Base-by-base conservation (phyloP, 371 early-diverging fungal species). In the Mortierella sp. region DNA sequence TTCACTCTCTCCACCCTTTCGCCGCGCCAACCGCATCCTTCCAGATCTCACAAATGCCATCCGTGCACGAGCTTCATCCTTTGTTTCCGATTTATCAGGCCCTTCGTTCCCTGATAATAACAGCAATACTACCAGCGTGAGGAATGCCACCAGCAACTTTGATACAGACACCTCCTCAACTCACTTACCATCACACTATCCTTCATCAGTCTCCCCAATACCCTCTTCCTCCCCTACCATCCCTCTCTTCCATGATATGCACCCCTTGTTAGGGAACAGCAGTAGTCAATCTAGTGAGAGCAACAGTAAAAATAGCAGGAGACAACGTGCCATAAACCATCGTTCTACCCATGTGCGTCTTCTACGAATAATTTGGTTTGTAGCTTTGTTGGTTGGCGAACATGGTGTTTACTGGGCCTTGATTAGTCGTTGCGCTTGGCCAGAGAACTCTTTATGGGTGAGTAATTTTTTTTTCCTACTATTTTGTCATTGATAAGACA, bases 391-490 rank as follows among this genome's bases (percentile, higher is more conserved):
- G 10, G 32, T 53, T 13, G 74, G 79, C 23, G 79, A 79, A 42
- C 43, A 69, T 40, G 74, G 73, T 0, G 22, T 56, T 12, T 73
- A 61, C 43, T 74, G 79, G 74, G 58, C 54, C 7, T 60, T 79
- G 73, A 45, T 79, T n/a, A 57, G 40, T 17, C 74, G 74, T 0
- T 79, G 73, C 55, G 28, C 47, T 19, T 79, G 79, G 74, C 73
- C 79, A 15, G 74, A 79, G 45, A 79, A 66, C 40, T 61, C 58
- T 2, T 55, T 57, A 22, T 78, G 79, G 79, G 79, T 78, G 68
- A 69, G 60, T 26, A 26, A 31, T 23, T 8, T 32, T 22, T 15
- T 56, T 43, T 19, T 42, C 3, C 26, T 51, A 28, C 22, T 26
- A 32, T 23, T 34, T 31, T 13, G 31, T 13, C n/a, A n/a, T 19